Conservation (phyloP, 2,329 filamentous ascomycete species). For the Microthyrium microscopicum region DNA sequence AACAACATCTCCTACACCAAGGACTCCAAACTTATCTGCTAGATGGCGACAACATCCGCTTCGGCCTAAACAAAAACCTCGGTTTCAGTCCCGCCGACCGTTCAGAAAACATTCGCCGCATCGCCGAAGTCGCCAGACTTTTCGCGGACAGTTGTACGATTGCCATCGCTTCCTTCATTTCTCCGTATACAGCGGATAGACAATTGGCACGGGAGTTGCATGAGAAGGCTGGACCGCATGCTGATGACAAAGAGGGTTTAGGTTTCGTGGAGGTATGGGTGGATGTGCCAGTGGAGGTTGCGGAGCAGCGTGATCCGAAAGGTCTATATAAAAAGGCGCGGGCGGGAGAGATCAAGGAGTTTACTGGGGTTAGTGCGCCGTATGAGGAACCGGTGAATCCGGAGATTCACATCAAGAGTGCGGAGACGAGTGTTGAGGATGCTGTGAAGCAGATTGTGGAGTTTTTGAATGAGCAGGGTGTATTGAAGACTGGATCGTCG, state of each 20-base stretch:
- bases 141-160: slow-evolving; percentile 83
- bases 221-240: slow-evolving; percentile 32
- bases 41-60: slow-evolving; percentile 95
- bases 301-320: slow-evolving; percentile 92
- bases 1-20: slow-evolving; percentile 86
- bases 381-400: slow-evolving; percentile 79
- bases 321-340: slow-evolving; percentile 95
- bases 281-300: slow-evolving; percentile 78
- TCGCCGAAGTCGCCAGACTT: slow-evolving; percentile 86
- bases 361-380: slow-evolving; percentile 86
- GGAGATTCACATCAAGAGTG: slow-evolving; percentile 75
- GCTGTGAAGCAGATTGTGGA: slow-evolving; percentile 70
- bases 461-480: slow-evolving; percentile 56
- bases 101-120: slow-evolving; percentile 94
- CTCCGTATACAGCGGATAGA: slow-evolving; percentile 78
- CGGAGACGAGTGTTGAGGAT: slow-evolving; percentile 72
- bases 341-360: slow-evolving; percentile 87
- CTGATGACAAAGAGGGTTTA: slow-evolving; percentile 44
- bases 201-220: slow-evolving; percentile 70
- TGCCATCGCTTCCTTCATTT: slow-evolving; percentile 93
- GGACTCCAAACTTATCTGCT: slow-evolving; percentile 76
- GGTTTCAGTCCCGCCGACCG: slow-evolving; percentile 86
- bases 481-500: too few relatives aligned
- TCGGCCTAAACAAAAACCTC: slow-evolving; percentile 94
- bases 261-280: slow-evolving; percentile 91